These are phyloP conservation scores for Starmerella scarabaei DNA, from an alignment of 805 yeast species.

Conservation along the genomic window DNA sequence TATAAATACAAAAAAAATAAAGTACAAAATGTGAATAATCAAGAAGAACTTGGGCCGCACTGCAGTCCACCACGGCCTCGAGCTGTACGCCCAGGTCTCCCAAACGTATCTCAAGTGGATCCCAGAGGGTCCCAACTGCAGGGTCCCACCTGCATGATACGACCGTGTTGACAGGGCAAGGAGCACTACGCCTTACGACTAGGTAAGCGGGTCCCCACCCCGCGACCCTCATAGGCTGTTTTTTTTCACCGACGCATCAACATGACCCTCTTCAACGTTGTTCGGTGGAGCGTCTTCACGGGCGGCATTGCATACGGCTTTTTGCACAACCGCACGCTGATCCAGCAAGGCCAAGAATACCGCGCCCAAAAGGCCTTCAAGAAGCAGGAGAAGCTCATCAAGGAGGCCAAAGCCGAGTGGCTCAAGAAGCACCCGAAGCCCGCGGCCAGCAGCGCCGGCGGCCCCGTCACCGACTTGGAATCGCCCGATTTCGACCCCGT, in stretches of 20 bases:
- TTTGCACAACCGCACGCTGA: conserved; percentile 61
- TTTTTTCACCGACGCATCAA: conserved; percentile 10
- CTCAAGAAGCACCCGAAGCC: conserved; percentile 48
- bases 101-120: no score
- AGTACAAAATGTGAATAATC: no score
- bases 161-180: no score
- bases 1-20: no score
- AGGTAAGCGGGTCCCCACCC: no score
- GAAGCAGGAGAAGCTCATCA: conserved; percentile 60
- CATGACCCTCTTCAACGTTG: conserved; percentile 26
- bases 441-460: conserved; percentile 28
- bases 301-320: conserved; percentile 85
- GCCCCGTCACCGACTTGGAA: conserved; percentile 51
- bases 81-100: no score
- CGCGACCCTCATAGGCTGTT: conserved; percentile 12
- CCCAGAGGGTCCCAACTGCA: no score
- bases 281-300: conserved; percentile 85
- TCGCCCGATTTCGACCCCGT: conserved; percentile 85
- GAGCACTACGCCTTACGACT: no score
- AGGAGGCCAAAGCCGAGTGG: conserved; percentile 80
- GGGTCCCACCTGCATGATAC: no score
- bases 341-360: conserved; percentile 44
- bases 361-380: conserved; percentile 47
- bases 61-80: no score
- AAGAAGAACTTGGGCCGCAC: no score